A percentile compares a stretch with the other conserved stretches of the same genome.
These are phyloP conservation scores for Tylopilus orsonianus DNA, from an alignment of 1,284 basidiomycete genomes.

Conservation along the genomic window DNA sequence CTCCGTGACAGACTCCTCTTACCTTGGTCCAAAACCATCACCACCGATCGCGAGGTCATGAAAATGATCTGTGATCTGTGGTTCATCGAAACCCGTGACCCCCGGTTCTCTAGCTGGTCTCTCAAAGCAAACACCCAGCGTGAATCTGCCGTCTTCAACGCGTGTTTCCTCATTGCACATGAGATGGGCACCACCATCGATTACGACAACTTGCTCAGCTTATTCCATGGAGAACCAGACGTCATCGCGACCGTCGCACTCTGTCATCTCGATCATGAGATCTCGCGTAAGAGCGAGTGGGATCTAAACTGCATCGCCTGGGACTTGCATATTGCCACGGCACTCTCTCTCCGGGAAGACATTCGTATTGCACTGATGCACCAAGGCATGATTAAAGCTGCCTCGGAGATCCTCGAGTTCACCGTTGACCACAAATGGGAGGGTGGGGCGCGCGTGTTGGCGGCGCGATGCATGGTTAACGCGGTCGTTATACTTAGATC, in stretches of 20 bases:
- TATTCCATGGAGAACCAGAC: slow-evolving; percentile 23
- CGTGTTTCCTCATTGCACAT: slow-evolving; percentile 30
- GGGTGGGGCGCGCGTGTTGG: slow-evolving; percentile 7
- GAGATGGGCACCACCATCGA: slow-evolving; percentile 21
- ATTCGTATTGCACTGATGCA: slow-evolving; percentile 22
- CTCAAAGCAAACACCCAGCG: slow-evolving; percentile 18
- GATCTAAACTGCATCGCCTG: slow-evolving; percentile 31
- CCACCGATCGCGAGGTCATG: slow-evolving; percentile 29
- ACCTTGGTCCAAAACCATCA: slow-evolving; percentile 27
- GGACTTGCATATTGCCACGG: slow-evolving; percentile 30
- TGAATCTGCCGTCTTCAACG: slow-evolving; percentile 31
- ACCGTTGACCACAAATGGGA: slow-evolving; percentile 19
- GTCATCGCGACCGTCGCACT: slow-evolving; percentile 23
- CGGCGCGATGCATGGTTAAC: slow-evolving; percentile 28
- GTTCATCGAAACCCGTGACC: slow-evolving; percentile 28
- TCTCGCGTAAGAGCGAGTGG: slow-evolving; percentile 13
- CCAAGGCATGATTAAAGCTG: slow-evolving; percentile 27
- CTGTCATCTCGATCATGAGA: slow-evolving; percentile 28
- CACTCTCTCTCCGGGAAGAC: slow-evolving; percentile 19
- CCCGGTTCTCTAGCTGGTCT: slow-evolving; percentile 26
- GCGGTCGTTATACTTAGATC: slow-evolving; percentile 19
- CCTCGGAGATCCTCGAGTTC: slow-evolving; percentile 23
- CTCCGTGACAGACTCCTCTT: slow-evolving; percentile 25
- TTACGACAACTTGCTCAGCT: slow-evolving; percentile 24
- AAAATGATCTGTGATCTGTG: slow-evolving; percentile 32